Evolutionary conservation across 495 filamentous ascomycete species (phyloP), one percentile per base, ranked within the genome.

Genomic region (Neurospora sp.): DNA sequence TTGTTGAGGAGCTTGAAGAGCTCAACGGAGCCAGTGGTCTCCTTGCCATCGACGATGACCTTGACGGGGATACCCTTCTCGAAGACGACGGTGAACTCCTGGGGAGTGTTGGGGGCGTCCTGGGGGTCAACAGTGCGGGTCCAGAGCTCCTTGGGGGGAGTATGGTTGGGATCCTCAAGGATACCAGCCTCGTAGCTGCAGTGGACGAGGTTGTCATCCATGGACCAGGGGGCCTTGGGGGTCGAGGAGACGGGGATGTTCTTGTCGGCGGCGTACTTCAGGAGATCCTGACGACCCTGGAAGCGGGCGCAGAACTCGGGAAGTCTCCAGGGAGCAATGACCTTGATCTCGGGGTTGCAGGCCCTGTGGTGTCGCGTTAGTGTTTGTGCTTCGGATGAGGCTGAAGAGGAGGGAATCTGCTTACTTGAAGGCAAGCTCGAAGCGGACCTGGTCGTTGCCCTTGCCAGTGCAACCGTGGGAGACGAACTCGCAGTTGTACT

Each of bases 131-230:
- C 84, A 72, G 94, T 97, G 77, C 87, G 83, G 78, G 89, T 95
- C 94, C 94, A 97, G 89, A 96, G 93, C 77, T 97, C 90, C 74
- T 88, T 84, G 72, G 92, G 91, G 39, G 94, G 88, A 13, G 86
- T 84, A 71, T 84, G 81, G 77, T 90, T 83, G 45, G 87, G 89
- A 79, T 93, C 87, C 83, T 93, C 92, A 59, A 93, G 85, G 72
- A 90, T 91, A 75, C 94, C 94, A 69, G 92, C 92, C 85, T 97
- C 94, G 80, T 97, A 98, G 69, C 85, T 89, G 88, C 93, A 97
- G 83, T 97, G 94, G 31, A 93, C 93, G 73, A 96, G 84, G 85
- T 97, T 97, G 83, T 93, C 93, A 75, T 96, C 94, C 89, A 92
- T 92, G 76, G 84, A 88, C 90, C 91, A 97, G 69, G 94, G 93